Base-by-base conservation (phyloP, 306 rosid species). In the Phaseolus lunatus region DNA sequence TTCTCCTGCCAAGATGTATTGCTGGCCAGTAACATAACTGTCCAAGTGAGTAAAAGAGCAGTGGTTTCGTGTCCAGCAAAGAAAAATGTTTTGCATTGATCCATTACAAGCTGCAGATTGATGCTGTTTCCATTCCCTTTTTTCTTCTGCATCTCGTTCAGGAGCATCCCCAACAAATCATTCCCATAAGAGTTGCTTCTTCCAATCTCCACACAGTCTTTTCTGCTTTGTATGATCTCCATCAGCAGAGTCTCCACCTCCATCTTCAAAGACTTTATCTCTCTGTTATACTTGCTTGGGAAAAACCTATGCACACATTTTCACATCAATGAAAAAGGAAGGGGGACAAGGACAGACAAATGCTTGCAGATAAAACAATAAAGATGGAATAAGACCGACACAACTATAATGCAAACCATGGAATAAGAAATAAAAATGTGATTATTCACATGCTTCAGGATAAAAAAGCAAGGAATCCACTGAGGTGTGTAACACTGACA, bases 21-120 rank as follows among this genome's bases (percentile, higher is more conserved):
- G 66, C 81, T 86, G 9, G 99, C 98, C 0, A 96, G 54, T 74
- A 96, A 77, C 98, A 96, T 96, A 52, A 92, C 84, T 5, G 97
- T 87, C 99, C 99, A 96, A 5, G 94, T 96, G 78, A 96, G 96
- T 77, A 96, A 84, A 3, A 96, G 87, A 0, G 99, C 94, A 5
- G 98, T 89, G 44, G 99, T 92, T 81, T 96, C 99, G 78, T 96
- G 97, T 3, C 99, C 99, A 19, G 99, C 92, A 83, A 96, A 96
- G 89, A 96, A 96, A 79, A 96, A 96, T 13, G 99, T 96, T 50
- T 96, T 96, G 82, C 99, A 96, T 79, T 96, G 94, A 84, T 96
- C 99, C 96, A 91, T 96, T 9, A 96, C 93, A 3, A 86, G 54
- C 70, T 92, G 97, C 75, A 92, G 64, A 70, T 87, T 83, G 18